A percentile compares a stretch with the other conserved stretches of the same genome.
Evolutionary conservation across 768 basidiomycete species (phyloP).

Genomic region (Podaxis rugospora): DNA sequence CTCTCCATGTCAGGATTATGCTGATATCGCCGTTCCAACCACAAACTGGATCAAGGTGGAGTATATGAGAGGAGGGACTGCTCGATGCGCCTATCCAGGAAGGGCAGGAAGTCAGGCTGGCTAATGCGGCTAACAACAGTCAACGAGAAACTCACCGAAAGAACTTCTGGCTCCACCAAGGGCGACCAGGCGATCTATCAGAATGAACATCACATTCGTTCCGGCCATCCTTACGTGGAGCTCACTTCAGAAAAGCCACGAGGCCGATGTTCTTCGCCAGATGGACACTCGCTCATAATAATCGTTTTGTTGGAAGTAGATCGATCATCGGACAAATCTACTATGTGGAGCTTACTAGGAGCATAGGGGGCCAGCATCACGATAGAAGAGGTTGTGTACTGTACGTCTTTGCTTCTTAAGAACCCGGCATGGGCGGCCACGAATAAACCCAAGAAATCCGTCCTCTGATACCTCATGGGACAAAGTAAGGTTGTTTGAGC

Average conservation of each 20-base stretch:
- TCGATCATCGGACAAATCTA: no score
- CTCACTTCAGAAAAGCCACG: no score
- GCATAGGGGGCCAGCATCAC: no score
- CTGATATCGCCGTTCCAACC: constrained; percentile 56
- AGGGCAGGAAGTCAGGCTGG: constrained; percentile 23
- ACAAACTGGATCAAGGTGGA: constrained; percentile 50
- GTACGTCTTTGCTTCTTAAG: constrained; percentile 23
- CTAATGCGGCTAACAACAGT: constrained; percentile 20
- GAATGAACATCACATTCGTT: background rate
- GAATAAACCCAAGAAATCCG: constrained; percentile 19
- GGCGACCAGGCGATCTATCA: background rate
- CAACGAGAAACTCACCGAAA: constrained; percentile 20
- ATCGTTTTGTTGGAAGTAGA: background rate
- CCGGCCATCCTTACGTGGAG: constrained; percentile 10
- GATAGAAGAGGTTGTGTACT: background rate
- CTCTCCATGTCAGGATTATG: constrained; percentile 44
- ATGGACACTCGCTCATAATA: background rate
- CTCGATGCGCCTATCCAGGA: constrained; percentile 23
- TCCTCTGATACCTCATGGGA: constrained; percentile 28
- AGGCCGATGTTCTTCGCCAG: background rate
- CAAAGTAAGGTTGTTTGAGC: constrained; percentile 29
- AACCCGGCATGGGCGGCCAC: constrained; percentile 18
- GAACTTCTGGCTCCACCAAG: constrained; percentile 7
- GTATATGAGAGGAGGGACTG: constrained; percentile 28
- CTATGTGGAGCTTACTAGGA: no score